Conservation (phyloP, 1,284 basidiomycete genomes). For the Coriolopsis trogii region DNA sequence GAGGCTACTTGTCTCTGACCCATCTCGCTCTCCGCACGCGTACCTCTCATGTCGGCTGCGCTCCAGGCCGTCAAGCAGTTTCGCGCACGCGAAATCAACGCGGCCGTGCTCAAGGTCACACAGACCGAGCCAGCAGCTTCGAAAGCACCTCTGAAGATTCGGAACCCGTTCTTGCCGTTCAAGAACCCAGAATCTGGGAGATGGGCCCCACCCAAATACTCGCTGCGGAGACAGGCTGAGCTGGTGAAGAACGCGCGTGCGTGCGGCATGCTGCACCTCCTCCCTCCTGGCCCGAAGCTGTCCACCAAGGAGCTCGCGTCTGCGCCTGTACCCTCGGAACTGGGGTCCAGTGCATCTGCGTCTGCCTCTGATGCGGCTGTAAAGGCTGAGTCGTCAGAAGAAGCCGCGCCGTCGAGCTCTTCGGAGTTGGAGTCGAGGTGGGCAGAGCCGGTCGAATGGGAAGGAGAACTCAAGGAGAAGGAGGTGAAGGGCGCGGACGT, state of each 20-base stretch:
- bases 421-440: slow-evolving; percentile 37
- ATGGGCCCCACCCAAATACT: slow-evolving; percentile 73
- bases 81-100: slow-evolving; percentile 34
- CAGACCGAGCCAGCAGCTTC: slow-evolving; percentile 9
- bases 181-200: slow-evolving; percentile 60
- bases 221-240: slow-evolving; percentile 74
- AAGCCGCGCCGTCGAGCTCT: no score
- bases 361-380: no score
- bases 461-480: slow-evolving; percentile 53
- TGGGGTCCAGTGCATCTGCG: background rate
- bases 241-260: slow-evolving; percentile 70
- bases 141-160: slow-evolving; percentile 22
- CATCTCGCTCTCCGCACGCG: background rate
- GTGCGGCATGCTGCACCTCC: slow-evolving; percentile 52
- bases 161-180: slow-evolving; percentile 71
- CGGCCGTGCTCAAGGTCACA: slow-evolving; percentile 15
- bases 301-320: slow-evolving; percentile 18
- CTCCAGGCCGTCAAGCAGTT: slow-evolving; percentile 34
- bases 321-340: slow-evolving; percentile 5
- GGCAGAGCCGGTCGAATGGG: slow-evolving; percentile 55
- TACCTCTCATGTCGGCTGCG: slow-evolving; percentile 21
- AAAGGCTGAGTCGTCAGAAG: no score
- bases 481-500: slow-evolving; percentile 52
- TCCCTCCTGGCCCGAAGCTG: slow-evolving; percentile 70
- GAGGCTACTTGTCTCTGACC: background rate